phyloP scores from a whole-genome alignment of 2,329 filamentous ascomycete species.

The Xylariaceae sp. region DNA sequence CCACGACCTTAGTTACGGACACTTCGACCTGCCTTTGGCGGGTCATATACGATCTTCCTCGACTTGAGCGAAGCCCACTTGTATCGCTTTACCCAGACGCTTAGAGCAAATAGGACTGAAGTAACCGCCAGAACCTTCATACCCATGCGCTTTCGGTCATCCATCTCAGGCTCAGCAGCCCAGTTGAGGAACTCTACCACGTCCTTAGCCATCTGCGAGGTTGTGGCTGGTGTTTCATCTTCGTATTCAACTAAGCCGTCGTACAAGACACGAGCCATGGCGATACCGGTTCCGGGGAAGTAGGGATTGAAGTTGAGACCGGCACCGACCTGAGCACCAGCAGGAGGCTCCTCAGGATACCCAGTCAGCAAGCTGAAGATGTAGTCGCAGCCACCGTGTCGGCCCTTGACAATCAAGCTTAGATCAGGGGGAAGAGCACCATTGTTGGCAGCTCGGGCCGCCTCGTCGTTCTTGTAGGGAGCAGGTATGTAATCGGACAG shows the following conservation, averaged over 20 bases:
- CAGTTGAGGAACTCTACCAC: slow-evolving; percentile 99
- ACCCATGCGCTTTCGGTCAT: slow-evolving; percentile 99
- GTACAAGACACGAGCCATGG: slow-evolving; percentile 97
- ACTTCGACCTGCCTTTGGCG: slow-evolving; percentile 54
- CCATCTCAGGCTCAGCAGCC: slow-evolving; percentile 98
- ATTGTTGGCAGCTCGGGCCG: slow-evolving; percentile 95
- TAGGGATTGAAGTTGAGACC: slow-evolving; percentile 99
- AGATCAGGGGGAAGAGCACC: slow-evolving; percentile 97
- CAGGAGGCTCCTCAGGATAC: slow-evolving; percentile 93
- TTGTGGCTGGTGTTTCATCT: slow-evolving; percentile 87
- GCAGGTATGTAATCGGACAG: slow-evolving; percentile 92
- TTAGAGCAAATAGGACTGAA: slow-evolving; percentile 75
- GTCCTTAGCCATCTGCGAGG: slow-evolving; percentile 99
- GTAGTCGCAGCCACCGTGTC: slow-evolving; percentile 97
- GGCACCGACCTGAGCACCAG: slow-evolving; percentile 76
- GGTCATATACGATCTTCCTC: slow-evolving; percentile 86
- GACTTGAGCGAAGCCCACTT: slow-evolving; percentile 98
- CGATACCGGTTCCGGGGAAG: slow-evolving; percentile 98
- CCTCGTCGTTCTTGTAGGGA: slow-evolving; percentile 99
- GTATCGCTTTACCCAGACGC: slow-evolving; percentile 98
- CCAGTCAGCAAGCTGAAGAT: slow-evolving; percentile 96
- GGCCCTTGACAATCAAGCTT: slow-evolving; percentile 93
- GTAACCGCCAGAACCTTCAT: slow-evolving; percentile 88
- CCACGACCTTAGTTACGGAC: slow-evolving; percentile 38
- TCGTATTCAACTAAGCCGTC: slow-evolving; percentile 98